Percentiles rank a stretch among this genome's conserved stretches.
phyloP scores from a whole-genome alignment of 73 alveolate genomes.

The Tetrahymena elliotti region DNA sequence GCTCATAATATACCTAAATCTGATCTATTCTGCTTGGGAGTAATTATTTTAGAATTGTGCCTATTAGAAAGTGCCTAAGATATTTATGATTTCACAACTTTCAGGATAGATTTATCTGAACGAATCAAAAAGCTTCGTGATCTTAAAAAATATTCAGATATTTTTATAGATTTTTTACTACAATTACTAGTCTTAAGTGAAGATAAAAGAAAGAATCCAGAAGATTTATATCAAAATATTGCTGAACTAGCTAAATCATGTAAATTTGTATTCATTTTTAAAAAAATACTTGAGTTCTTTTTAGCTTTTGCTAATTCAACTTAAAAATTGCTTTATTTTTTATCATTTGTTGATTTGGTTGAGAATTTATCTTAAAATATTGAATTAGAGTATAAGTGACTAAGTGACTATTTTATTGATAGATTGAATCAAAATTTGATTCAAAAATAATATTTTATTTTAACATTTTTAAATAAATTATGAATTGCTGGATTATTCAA shows the following conservation, averaged over 20 bases:
- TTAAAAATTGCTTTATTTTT: too few relatives aligned
- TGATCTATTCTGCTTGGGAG: neutral
- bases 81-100: neutral
- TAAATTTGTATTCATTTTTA: neutral
- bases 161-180: neutral
- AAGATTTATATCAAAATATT: neutral
- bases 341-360: too few relatives aligned
- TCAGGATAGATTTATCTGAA: neutral
- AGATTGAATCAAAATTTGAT: too few relatives aligned
- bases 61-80: neutral
- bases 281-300: too few relatives aligned
- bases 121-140: neutral
- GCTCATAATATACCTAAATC: neutral
- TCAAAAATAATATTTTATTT: too few relatives aligned
- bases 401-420: too few relatives aligned
- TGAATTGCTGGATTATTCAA: neutral
- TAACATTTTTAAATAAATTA: too few relatives aligned
- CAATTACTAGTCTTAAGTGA: neutral
- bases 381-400: too few relatives aligned
- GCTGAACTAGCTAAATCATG: neutral
- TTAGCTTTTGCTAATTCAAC: too few relatives aligned
- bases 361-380: too few relatives aligned
- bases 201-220: neutral
- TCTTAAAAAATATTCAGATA: neutral
- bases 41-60: neutral